Conservation (phyloP, 495 filamentous ascomycete species). For the Talaromyces adpressus region DNA sequence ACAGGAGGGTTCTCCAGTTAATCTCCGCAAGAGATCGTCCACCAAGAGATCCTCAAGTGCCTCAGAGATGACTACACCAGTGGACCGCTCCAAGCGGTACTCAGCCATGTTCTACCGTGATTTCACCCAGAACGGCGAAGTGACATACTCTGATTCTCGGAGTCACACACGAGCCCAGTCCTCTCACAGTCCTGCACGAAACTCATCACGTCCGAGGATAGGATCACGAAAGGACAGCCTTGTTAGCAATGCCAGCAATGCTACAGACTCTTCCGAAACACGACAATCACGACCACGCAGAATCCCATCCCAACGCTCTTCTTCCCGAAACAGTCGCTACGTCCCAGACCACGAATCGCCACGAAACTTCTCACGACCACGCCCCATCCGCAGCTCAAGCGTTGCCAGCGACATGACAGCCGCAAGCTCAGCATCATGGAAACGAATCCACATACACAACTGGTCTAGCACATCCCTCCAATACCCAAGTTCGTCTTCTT, state of each 20-base stretch:
- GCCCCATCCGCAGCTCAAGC: slow-evolving; percentile 5
- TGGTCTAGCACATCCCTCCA: slow-evolving; percentile 1
- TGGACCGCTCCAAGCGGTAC: slow-evolving; percentile 6
- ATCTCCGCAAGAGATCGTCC: not conserved
- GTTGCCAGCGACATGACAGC: slow-evolving; percentile 1
- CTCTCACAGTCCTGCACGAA: not conserved
- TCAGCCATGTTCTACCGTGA: slow-evolving; percentile 8
- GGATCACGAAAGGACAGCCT: not conserved
- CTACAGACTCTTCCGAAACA: not conserved
- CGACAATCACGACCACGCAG: not conserved
- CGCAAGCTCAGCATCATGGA: not conserved
- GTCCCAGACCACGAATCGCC: not conserved
- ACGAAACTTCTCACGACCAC: not conserved
- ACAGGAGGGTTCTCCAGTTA: not conserved
- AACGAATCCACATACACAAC: not conserved
- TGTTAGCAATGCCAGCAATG: not conserved
- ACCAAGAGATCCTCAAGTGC: slow-evolving; percentile 8
- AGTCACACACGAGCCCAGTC: not conserved
- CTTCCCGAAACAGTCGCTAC: not conserved
- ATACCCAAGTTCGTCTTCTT: not conserved
- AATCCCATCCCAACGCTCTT: slow-evolving; percentile 4
- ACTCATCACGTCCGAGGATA: not conserved
- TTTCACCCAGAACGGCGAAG: not conserved
- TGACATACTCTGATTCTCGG: not conserved
- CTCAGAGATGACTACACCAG: not conserved